phyloP scores from a whole-genome alignment of 2,329 filamentous ascomycete species.

The Pleurostoma richardsiae region DNA sequence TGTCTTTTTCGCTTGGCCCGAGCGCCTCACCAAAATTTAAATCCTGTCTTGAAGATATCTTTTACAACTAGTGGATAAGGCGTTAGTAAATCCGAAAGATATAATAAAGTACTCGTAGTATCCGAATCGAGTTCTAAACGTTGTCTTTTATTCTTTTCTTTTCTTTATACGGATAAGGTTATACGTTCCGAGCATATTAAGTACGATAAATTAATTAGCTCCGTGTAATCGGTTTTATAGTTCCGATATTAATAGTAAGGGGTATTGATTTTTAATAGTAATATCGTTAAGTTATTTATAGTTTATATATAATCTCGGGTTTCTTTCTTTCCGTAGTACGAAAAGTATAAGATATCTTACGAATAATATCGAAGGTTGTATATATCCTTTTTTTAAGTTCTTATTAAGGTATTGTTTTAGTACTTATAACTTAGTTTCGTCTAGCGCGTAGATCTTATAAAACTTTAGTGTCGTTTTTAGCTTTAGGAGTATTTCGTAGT shows the following conservation, averaged over 20 bases:
- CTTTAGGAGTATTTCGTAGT: background rate
- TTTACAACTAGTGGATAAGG: too few relatives aligned
- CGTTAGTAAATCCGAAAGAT: constrained; percentile 19
- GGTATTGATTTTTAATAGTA: constrained; percentile 1
- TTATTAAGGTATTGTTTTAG: background rate
- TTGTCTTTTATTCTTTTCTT: constrained; percentile 21
- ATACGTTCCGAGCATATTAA: constrained; percentile 8
- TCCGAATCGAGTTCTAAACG: constrained; percentile 16
- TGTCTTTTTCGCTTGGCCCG: too few relatives aligned
- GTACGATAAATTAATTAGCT: constrained; percentile 6
- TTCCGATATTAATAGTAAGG: constrained; percentile 1
- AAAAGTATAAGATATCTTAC: constrained; percentile 3
- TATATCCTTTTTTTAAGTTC: background rate
- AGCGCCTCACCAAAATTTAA: too few relatives aligned
- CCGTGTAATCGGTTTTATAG: constrained; percentile 8
- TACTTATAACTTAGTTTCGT: background rate
- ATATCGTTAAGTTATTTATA: constrained; percentile 5
- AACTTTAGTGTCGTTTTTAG: background rate
- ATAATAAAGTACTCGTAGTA: constrained; percentile 24
- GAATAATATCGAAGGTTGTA: background rate
- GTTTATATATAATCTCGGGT: constrained; percentile 4
- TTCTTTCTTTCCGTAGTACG: constrained; percentile 4
- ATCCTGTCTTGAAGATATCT: too few relatives aligned
- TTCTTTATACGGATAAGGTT: constrained; percentile 12
- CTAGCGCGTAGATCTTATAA: constrained; percentile 1